Conservation (phyloP, 2,329 filamentous ascomycete genomes). For the Colletotrichum higginsianum region DNA sequence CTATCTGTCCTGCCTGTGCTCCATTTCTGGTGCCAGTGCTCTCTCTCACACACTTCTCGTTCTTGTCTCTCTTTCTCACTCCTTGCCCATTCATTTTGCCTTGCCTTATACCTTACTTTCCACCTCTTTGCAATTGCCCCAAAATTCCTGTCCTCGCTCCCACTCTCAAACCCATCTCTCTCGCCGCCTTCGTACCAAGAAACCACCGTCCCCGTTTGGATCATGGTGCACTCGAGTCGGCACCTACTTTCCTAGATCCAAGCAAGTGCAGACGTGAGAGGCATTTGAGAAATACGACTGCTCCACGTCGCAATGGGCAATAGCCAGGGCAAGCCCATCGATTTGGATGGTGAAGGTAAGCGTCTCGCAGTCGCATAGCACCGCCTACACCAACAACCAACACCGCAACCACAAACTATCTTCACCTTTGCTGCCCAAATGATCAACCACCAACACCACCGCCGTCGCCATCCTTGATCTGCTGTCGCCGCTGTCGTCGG, state of each 20-base stretch:
- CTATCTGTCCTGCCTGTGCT: slow-evolving; percentile 39
- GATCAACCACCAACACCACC: not conserved
- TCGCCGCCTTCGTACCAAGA: slow-evolving; percentile 24
- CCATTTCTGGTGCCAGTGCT: slow-evolving; percentile 18
- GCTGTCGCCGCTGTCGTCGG: not conserved
- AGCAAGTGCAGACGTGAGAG: slow-evolving; percentile 41
- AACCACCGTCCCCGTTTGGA: slow-evolving; percentile 32
- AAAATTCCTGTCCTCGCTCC: slow-evolving; percentile 8
- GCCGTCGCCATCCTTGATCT: not conserved
- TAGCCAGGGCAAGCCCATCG: slow-evolving; percentile 92
- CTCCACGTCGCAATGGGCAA: slow-evolving; percentile 81
- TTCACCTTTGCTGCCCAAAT: not conserved
- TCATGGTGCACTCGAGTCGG: slow-evolving; percentile 39
- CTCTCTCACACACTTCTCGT: slow-evolving; percentile 6
- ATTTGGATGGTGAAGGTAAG: slow-evolving; percentile 93
- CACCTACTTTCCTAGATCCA: slow-evolving; percentile 34
- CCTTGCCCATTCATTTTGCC: slow-evolving; percentile 12
- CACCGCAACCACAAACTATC: not conserved
- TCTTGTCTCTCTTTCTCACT: slow-evolving; percentile 37
- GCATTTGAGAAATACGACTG: slow-evolving; percentile 40
- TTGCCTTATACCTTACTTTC: slow-evolving; percentile 35
- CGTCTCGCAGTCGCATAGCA: slow-evolving; percentile 44
- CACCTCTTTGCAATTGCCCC: slow-evolving; percentile 28
- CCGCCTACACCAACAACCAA: not conserved
- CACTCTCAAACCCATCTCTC: slow-evolving; percentile 9